Evolutionary conservation across 768 basidiomycete genomes (phyloP), one percentile per base, ranked within the genome.

Genomic region (Agaricus bisporus): DNA sequence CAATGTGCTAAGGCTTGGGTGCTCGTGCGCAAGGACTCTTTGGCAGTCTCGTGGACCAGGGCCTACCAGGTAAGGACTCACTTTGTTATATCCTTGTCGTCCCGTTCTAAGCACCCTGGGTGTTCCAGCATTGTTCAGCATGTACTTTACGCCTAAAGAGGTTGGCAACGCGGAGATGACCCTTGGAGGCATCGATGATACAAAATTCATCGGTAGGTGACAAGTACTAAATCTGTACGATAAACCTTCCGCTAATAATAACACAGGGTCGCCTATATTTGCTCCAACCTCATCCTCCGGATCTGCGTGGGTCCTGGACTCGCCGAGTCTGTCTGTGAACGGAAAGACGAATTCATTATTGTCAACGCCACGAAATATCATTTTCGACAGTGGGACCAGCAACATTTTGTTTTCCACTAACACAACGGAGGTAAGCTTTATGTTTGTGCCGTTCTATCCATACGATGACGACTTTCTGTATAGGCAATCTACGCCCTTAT

Each of bases 361-460:
- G 45, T 71, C 70, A 48, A 61, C 63, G 10, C 58, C 61, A 41
- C 72, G 77, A 25, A 71, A 58, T 44, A 70, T 82, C 60, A 79
- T 82, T 46, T 81, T 81, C 57, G 80, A 82, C 64, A 77, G 74
- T 54, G 79, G 82, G 32, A 81, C 79, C 20, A 78, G 77, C 60
- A 82, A 81, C 61, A 63, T 81, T 38, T 62, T 81, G 18, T 78
- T 82, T 53, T 68, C 74, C 41, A 74, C 77, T 18, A 61, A 63
- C 38, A 80, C 77, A 17, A 68, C 81, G 8, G 72, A 78, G 64
- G 79, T 74, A 59, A 56, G 57, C 42, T 51, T 43, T 48, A 29
- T 42, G 18, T 41, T 38, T 29, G 37, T n/a, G 45, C 41, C 52
- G 46, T 20, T 35, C 29, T 46, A 36, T 54, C 25, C 46, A 54